A percentile compares a stretch with the other conserved stretches of the same genome.
These are phyloP conservation scores for Stygiomarasmius scandens DNA, from an alignment of 1,284 basidiomycete species.

Conservation along the genomic window DNA sequence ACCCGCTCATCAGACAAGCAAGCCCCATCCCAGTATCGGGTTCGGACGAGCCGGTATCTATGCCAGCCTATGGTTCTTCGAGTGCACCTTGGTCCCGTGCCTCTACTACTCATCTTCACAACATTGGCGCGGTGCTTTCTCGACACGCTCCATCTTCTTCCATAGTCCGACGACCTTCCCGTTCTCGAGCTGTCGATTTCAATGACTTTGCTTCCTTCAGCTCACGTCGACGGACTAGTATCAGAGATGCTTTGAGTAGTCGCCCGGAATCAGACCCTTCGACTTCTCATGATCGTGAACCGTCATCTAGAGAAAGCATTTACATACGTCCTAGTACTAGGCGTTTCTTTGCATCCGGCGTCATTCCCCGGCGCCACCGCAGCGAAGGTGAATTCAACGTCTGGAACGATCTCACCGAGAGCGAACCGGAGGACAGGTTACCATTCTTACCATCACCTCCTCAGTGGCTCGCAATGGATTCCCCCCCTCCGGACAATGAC, in stretches of 20 bases:
- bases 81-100: constrained; percentile 19
- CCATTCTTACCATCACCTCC: constrained; percentile 21
- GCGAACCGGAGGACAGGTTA: constrained; percentile 13
- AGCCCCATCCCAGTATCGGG: constrained; percentile 19
- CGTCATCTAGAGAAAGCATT: constrained; percentile 19
- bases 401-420: constrained; percentile 6
- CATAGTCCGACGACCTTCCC: constrained; percentile 47
- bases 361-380: background rate
- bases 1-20: constrained; percentile 26
- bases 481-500: constrained; percentile 21
- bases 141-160: constrained; percentile 48
- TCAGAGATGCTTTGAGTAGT: constrained; percentile 20
- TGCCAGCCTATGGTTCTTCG: constrained; percentile 9
- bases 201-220: constrained; percentile 54
- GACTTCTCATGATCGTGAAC: background rate
- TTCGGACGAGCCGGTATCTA: background rate
- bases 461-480: background rate
- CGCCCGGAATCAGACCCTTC: constrained; percentile 18
- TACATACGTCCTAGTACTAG: background rate
- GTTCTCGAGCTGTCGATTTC: constrained; percentile 63
- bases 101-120: constrained; percentile 25
- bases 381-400: constrained; percentile 2
- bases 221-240: constrained; percentile 53
- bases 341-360: constrained; percentile 3
- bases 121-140: constrained; percentile 30